Percentiles rank a stretch among this genome's conserved stretches.
phyloP scores from a whole-genome alignment of 768 basidiomycete genomes.

The Crepidotus variabilis region DNA sequence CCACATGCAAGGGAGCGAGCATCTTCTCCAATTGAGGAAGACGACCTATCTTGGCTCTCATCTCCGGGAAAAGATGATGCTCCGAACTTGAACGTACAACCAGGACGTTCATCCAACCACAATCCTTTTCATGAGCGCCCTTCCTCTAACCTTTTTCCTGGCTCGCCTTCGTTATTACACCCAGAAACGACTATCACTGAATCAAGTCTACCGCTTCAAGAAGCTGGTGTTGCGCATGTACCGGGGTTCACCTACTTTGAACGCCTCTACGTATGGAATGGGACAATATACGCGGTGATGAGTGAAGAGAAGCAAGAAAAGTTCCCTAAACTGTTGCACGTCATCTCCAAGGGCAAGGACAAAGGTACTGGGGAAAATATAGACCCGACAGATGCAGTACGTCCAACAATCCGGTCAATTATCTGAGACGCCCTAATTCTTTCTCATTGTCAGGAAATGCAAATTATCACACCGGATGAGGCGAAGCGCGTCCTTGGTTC shows the following conservation, averaged over 20 bases:
- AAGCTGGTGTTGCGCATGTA: constrained; percentile 32
- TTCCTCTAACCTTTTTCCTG: neutral
- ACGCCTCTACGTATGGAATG: constrained; percentile 69
- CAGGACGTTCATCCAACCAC: neutral
- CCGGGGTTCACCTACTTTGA: constrained; percentile 77
- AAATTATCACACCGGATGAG: constrained; percentile 18
- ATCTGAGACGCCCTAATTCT: too few species aligned
- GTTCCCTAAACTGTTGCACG: constrained; percentile 43
- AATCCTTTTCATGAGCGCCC: neutral
- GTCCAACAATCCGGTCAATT: constrained; percentile 4
- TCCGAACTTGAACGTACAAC: neutral
- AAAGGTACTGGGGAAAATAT: constrained; percentile 14
- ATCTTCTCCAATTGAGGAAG: neutral
- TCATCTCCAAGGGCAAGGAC: constrained; percentile 30
- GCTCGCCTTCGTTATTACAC: neutral
- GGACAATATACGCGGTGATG: constrained; percentile 67
- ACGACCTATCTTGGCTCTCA: neutral
- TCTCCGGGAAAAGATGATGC: neutral
- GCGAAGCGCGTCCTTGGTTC: constrained; percentile 17
- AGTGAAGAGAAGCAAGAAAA: constrained; percentile 14
- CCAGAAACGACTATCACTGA: neutral
- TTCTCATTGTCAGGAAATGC: neutral
- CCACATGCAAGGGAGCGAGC: neutral
- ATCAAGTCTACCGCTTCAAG: neutral
- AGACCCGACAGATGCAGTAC: constrained; percentile 28